Percentiles rank a stretch among this genome's conserved stretches.
phyloP scores from a whole-genome alignment of 495 filamentous ascomycete species.

The Aspergillus cristatus region DNA sequence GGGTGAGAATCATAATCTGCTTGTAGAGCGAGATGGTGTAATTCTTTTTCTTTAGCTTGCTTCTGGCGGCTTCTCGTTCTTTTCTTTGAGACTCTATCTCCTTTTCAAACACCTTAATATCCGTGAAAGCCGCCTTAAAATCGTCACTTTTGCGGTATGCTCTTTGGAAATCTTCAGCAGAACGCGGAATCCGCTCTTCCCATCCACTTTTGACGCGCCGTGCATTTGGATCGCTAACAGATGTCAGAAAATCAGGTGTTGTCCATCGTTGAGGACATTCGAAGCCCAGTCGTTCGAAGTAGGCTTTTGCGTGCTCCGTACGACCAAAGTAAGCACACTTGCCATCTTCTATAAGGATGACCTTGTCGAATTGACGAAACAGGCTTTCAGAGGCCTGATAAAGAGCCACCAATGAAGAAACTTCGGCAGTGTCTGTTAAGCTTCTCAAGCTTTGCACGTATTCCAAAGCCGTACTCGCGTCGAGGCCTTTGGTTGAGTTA shows the following conservation, averaged over 20 bases:
- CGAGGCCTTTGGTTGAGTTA: slow-evolving; percentile 59
- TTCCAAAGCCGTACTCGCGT: slow-evolving; percentile 57
- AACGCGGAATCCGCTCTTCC: slow-evolving; percentile 52
- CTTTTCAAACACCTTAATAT: slow-evolving; percentile 43
- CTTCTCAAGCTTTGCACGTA: slow-evolving; percentile 55
- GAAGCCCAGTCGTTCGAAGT: slow-evolving; percentile 59
- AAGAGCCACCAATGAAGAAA: slow-evolving; percentile 53
- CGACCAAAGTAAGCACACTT: slow-evolving; percentile 56
- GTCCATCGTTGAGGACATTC: slow-evolving; percentile 52
- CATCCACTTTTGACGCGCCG: slow-evolving; percentile 48
- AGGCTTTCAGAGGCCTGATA: slow-evolving; percentile 66
- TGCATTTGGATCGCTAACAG: slow-evolving; percentile 55
- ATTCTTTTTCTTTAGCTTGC: slow-evolving; percentile 46
- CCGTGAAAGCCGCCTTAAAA: slow-evolving; percentile 22
- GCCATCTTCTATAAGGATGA: slow-evolving; percentile 59
- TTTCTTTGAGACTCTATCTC: slow-evolving; percentile 37
- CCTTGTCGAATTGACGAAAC: slow-evolving; percentile 63
- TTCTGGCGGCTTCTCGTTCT: slow-evolving; percentile 36
- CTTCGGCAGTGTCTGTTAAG: slow-evolving; percentile 52
- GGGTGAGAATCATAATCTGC: slow-evolving; percentile 59
- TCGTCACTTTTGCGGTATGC: slow-evolving; percentile 42
- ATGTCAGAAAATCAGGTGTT: slow-evolving; percentile 60
- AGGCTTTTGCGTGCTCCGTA: slow-evolving; percentile 44
- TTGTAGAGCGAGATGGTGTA: slow-evolving; percentile 56
- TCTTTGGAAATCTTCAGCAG: slow-evolving; percentile 47